Evolutionary conservation across 2,329 filamentous ascomycete species (phyloP).

Genomic region (Colletotrichum sp.): DNA sequence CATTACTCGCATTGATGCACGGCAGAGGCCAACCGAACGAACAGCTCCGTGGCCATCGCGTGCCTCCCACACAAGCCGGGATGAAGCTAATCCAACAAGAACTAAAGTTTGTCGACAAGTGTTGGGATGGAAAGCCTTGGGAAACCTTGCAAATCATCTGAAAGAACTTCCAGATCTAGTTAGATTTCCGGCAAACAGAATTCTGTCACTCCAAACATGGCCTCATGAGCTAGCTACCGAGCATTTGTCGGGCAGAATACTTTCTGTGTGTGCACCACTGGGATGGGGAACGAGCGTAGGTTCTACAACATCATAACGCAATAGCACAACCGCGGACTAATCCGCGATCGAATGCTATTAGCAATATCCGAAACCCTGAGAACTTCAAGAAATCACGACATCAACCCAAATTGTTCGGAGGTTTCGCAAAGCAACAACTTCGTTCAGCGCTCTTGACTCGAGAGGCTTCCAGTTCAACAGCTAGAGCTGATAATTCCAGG

Average conservation of each 20-base stretch:
- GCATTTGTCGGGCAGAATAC: background rate
- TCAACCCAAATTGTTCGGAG: background rate
- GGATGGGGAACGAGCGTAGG: background rate
- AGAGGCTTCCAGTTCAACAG: background rate
- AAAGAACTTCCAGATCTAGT: background rate
- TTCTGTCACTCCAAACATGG: background rate
- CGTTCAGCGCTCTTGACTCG: background rate
- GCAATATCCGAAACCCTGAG: background rate
- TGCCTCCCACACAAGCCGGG: background rate
- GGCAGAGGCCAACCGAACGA: background rate
- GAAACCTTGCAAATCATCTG: background rate
- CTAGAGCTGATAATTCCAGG: background rate
- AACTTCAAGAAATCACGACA: background rate
- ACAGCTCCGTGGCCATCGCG: background rate
- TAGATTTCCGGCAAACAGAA: background rate
- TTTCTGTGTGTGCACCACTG: background rate
- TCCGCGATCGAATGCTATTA: fast-evolving
- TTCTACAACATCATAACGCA: background rate
- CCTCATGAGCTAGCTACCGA: background rate
- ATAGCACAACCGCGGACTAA: background rate
- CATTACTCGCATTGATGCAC: background rate
- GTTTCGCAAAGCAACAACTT: background rate
- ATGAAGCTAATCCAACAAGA: background rate
- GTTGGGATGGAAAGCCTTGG: background rate
- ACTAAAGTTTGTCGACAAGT: background rate